Base-by-base conservation (phyloP, 2,329 filamentous ascomycete genomes). In the Colletotrichum navitas region DNA sequence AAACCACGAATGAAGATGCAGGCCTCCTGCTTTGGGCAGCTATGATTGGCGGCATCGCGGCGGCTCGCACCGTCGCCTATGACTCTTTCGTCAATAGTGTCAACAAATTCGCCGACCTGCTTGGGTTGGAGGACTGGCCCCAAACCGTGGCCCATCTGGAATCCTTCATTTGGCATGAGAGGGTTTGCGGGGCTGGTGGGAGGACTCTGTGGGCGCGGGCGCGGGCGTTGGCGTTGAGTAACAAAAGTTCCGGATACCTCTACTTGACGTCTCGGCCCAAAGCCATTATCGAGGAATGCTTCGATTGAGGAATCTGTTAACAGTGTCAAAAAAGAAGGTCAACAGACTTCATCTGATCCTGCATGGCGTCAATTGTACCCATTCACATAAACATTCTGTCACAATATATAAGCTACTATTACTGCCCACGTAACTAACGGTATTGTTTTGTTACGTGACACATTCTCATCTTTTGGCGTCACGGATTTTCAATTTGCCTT, bases 151-250 rank as follows among this genome's bases (percentile, higher is more conserved):
- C 21, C 16, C 21, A 41, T 24, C 34, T 58, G n/a, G 12, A 58
- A 34, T 39, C 32, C n/a, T 58, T 58, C 12, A 24, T 58, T 11
- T 58, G 55, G 55, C 55, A 26, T 10, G 55, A 58, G 55, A 34
- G 21, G 34, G 34, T 21, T 5, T 58, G 55, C 29, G 55, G 55
- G n/a, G 21, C n/a, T 16, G 34, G 55, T 11, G 32, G 32, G 55
- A 58, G 55, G 16, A 14, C 11, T 18, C 26, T 52, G 6, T 24
- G 26, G 49, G 24, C 21, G 10, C 32, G 29, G 18, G 54, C 29
- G 52, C 52, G 34, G 54, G 54, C 43, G 43, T 45, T n/a, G 43
- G 43, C 6, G 18, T 58, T 41, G n/a, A 14, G 34, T 5, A 11
- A 5, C 36, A 41, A 26, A 24, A 34, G n/a, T 26, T 41, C 2